Evolutionary conservation across 2,329 filamentous ascomycete genomes (phyloP).

Genomic region (Phaeoacremonium minimum): DNA sequence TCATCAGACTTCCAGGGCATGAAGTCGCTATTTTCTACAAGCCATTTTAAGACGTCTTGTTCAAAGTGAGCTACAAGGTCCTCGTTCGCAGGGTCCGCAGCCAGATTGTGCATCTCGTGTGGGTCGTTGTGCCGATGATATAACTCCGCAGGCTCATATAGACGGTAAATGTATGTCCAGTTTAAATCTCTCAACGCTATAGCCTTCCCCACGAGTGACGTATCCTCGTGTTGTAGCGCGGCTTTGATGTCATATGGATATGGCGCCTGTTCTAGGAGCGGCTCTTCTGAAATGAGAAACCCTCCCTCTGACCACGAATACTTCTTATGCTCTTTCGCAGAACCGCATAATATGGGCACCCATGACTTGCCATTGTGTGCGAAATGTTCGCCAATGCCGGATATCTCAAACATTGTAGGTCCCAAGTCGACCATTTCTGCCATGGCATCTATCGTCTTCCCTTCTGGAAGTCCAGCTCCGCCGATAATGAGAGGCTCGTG

Average conservation of each 20-base stretch:
- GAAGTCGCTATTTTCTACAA: slow-evolving; percentile 26
- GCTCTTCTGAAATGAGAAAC: slow-evolving; percentile 37
- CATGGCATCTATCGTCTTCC: slow-evolving; percentile 26
- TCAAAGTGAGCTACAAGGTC: slow-evolving; percentile 18
- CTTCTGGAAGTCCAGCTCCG: slow-evolving; percentile 30
- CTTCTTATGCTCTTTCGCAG: slow-evolving; percentile 24
- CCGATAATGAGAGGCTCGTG: slow-evolving; percentile 39
- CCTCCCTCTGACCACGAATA: slow-evolving; percentile 39
- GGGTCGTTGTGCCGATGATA: slow-evolving; percentile 32
- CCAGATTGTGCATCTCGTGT: slow-evolving; percentile 32
- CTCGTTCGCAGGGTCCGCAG: slow-evolving; percentile 18
- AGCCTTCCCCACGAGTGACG: slow-evolving; percentile 34
- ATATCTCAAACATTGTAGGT: slow-evolving; percentile 35
- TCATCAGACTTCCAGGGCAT: slow-evolving; percentile 22
- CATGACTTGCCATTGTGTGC: slow-evolving; percentile 33
- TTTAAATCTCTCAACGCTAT: slow-evolving; percentile 27
- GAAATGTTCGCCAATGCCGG: slow-evolving; percentile 29
- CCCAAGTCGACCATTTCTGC: slow-evolving; percentile 40
- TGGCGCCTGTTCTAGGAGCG: slow-evolving; percentile 33
- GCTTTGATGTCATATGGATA: slow-evolving; percentile 43
- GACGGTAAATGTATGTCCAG: slow-evolving; percentile 37
- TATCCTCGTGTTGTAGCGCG: slow-evolving; percentile 38
- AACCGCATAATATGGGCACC: slow-evolving; percentile 20
- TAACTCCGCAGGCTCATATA: slow-evolving; percentile 39
- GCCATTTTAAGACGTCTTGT: slow-evolving; percentile 29